Evolutionary conservation across 169 alveolate species (phyloP).

Genomic region (Cystoisospora suis): DNA sequence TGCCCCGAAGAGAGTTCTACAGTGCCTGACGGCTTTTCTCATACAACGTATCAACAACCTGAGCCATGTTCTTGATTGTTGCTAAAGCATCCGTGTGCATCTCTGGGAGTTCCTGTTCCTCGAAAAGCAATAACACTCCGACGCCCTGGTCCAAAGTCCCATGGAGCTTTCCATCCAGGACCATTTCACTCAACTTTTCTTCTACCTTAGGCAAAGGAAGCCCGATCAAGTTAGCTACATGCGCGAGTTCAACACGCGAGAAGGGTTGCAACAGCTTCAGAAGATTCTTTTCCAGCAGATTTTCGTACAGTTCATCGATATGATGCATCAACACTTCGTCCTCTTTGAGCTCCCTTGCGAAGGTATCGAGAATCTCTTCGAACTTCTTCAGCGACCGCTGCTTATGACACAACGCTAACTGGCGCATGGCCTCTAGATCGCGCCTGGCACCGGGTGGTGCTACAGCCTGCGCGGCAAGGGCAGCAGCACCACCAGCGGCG

Average conservation of each 20-base stretch:
- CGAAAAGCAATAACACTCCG: slow-evolving; percentile 79
- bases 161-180: slow-evolving; percentile 90
- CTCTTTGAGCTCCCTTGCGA: slow-evolving; percentile 27
- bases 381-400: slow-evolving; percentile 48
- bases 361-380: background rate
- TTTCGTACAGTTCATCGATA: slow-evolving; percentile 79
- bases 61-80: slow-evolving; percentile 62
- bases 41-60: slow-evolving; percentile 70
- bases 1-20: too few relatives aligned
- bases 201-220: slow-evolving; percentile 81
- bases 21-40: slow-evolving; percentile 69
- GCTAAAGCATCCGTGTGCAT: slow-evolving; percentile 46
- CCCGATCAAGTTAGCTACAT: slow-evolving; percentile 82
- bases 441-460: slow-evolving; percentile 65
- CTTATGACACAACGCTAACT: slow-evolving; percentile 47
- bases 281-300: slow-evolving; percentile 85
- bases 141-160: slow-evolving; percentile 95
- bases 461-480: background rate
- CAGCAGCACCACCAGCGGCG: background rate
- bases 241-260: slow-evolving; percentile 83
- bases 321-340: slow-evolving; percentile 81
- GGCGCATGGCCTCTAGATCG: slow-evolving; percentile 50
- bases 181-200: slow-evolving; percentile 87
- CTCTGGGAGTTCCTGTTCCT: slow-evolving; percentile 36
- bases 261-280: slow-evolving; percentile 84